Base-by-base conservation (phyloP, 2,329 filamentous ascomycete genomes). In the Pseudohalonectria lignicola region DNA sequence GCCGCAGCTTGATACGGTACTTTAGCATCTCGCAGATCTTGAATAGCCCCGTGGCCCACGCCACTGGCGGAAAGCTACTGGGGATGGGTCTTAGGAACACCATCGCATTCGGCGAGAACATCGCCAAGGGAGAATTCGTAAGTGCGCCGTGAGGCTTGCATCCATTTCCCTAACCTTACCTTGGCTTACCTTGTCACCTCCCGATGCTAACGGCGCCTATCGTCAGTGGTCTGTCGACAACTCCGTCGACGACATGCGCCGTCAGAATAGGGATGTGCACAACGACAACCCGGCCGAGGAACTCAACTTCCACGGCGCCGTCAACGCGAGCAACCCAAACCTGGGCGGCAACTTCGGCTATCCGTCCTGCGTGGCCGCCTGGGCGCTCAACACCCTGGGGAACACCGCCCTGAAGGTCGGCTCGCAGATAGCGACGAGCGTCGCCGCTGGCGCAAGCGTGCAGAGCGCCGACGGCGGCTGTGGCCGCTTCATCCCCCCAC, bases 221-320 rank as follows among this genome's bases (percentile, higher is more conserved):
- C 47, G 54, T 49, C 18, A 59, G 39, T 68, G 64, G 60, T 59
- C 58, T 10, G 74, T 82, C 3, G 78, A 82, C 53, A 82, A 82
- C 50, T 74, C 68, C 23, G 74, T 71, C 3, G 76, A 81, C 49
- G 53, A 79, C 33, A 57, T 80, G n/a, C 56, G 54, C 13, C 64
- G 76, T 29, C 54, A 62, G 31, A 63, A 67, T 21, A 49, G 64
- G 17, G 70, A 76, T 41, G 64, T 79, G 32, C 71, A 78, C 43
- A 57, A 67, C 36, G 62, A 77, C 47, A 81, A 82, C 43, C 77
- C 77, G 1, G 74, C 69, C 5, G 78, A 82, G 48, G 73, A 82
- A 50, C 52, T 82, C 45, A 81, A 81, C 51, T 81, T 69, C 53
- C 67, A 78, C 34, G 76, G 77, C 6, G 11, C 7, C 18, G 25